Percentiles rank a stretch among this genome's conserved stretches.
phyloP scores from a whole-genome alignment of 495 filamentous ascomycete genomes.

The Penicillium roqueforti region DNA sequence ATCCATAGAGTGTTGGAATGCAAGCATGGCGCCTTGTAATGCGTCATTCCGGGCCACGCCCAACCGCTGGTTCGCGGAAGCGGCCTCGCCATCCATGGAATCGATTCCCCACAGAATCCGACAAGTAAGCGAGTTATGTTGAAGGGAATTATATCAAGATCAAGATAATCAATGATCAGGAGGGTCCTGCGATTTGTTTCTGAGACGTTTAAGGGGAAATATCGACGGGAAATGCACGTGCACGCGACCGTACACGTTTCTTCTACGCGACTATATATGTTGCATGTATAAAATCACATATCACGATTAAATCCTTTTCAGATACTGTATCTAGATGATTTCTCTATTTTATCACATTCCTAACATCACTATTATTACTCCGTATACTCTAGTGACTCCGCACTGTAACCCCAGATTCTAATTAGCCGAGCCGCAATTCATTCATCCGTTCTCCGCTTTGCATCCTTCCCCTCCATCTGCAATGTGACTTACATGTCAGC shows the following conservation, averaged over 20 bases:
- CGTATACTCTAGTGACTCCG: not conserved
- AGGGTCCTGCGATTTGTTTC: not conserved
- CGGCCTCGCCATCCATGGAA: constrained; percentile 35
- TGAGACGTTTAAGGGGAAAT: not conserved
- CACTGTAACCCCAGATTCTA: constrained; percentile 14
- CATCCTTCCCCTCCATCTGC: constrained; percentile 16
- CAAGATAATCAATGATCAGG: not conserved
- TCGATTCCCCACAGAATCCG: constrained; percentile 2
- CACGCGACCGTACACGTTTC: not conserved
- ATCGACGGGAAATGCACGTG: not conserved
- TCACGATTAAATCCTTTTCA: not conserved
- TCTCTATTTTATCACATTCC: not conserved
- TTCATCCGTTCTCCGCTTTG: constrained; percentile 11
- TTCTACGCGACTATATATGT: not conserved
- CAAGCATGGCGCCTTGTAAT: constrained; percentile 37
- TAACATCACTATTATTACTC: too few relatives aligned
- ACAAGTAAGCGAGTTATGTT: not conserved
- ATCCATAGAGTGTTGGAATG: constrained; percentile 29
- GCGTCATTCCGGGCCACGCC: constrained; percentile 26
- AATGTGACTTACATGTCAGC: not conserved
- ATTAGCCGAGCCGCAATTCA: constrained; percentile 23
- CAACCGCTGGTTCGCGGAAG: constrained; percentile 32
- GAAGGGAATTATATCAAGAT: not conserved
- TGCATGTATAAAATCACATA: not conserved
- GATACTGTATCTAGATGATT: not conserved